These are phyloP conservation scores for Daldinia grandis DNA, from an alignment of 495 filamentous ascomycete species.

Conservation along the genomic window DNA sequence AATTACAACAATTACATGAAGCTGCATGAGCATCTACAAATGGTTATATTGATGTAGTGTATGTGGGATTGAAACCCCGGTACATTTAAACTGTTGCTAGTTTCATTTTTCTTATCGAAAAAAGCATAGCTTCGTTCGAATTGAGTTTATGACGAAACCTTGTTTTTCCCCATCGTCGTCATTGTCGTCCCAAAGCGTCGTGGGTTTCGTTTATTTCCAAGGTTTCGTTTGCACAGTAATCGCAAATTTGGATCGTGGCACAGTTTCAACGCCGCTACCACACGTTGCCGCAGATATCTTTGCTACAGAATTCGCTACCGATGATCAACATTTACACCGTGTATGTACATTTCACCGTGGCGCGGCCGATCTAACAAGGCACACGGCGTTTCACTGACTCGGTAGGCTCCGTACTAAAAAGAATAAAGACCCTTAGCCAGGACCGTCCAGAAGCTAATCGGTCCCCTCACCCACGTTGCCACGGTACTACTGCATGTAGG, in stretches of 20 bases:
- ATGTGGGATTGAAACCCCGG: not conserved
- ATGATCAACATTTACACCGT: constrained; percentile 8
- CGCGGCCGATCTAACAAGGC: constrained; percentile 4
- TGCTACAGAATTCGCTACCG: constrained; percentile 1
- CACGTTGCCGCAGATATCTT: constrained; percentile 10
- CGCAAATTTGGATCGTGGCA: not conserved
- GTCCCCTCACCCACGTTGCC: constrained; percentile 21
- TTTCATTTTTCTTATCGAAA: not conserved
- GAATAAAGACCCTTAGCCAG: constrained; percentile 7
- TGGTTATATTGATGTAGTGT: not conserved
- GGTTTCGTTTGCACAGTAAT: constrained; percentile 3
- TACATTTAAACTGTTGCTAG: not conserved
- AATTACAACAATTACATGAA: not conserved
- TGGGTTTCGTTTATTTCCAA: constrained; percentile 21
- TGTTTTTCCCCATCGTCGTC: constrained; percentile 22
- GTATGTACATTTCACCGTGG: not conserved
- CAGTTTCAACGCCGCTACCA: not conserved
- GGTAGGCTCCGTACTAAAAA: constrained; percentile 5
- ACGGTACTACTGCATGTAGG: no score
- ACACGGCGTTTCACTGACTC: constrained; percentile 24
- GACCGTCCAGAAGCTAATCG: constrained; percentile 30
- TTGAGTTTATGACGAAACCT: not conserved
- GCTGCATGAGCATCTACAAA: not conserved
- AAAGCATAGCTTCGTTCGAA: not conserved
- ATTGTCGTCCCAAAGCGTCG: constrained; percentile 21